Percentiles rank a stretch among this genome's conserved stretches.
Conservation (phyloP, 208 protist genomes). For the Leishmania lainsoni region DNA sequence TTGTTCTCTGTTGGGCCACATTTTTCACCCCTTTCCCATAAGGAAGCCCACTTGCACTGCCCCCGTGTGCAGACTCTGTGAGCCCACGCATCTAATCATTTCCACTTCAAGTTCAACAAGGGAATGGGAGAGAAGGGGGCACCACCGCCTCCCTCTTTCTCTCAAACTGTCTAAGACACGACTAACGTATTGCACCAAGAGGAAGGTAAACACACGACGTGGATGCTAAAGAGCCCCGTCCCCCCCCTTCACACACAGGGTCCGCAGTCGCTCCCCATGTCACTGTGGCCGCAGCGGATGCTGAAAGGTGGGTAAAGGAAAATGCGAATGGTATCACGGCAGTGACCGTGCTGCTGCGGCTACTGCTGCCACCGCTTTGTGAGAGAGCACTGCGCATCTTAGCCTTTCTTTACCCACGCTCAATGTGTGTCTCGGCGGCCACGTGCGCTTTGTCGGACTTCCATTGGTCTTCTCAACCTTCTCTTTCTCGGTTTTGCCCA, state of each 20-base stretch:
- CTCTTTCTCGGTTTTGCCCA: neutral
- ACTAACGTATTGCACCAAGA: neutral
- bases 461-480: neutral
- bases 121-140: neutral
- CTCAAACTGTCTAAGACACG: neutral
- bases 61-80: neutral
- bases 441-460: neutral
- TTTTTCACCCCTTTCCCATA: neutral
- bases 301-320: neutral
- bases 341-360: neutral
- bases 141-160: neutral
- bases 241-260: neutral
- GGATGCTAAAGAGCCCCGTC: too few relatives aligned
- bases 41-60: neutral
- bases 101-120: neutral
- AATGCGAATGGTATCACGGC: neutral
- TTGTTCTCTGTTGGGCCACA: neutral
- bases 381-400: neutral
- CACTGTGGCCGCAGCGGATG: neutral
- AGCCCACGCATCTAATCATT: neutral
- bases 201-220: neutral
- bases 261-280: neutral
- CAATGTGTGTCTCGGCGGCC: too few relatives aligned
- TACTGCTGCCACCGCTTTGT: neutral
- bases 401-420: neutral